Percentiles rank a stretch among this genome's conserved stretches.
phyloP scores from a whole-genome alignment of 441 rosid species.

The Oxalis stricta region DNA sequence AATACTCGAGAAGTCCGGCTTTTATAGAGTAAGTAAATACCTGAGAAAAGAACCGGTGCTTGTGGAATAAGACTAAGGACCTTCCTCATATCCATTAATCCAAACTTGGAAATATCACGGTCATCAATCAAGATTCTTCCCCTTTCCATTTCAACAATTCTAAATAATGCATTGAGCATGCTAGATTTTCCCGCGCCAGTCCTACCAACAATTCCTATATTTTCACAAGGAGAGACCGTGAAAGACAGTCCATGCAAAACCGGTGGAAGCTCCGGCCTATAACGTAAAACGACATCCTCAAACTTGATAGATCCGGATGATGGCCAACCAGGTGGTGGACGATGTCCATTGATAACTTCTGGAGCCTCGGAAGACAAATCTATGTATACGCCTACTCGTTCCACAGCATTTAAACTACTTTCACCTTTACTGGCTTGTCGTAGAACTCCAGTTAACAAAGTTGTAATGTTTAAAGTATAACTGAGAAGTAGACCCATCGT shows the following conservation, averaged over 20 bases:
- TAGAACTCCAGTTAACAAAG: conserved; percentile 59
- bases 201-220: conserved; percentile 89
- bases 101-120: conserved; percentile 58
- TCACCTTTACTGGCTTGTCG: conserved; percentile 89
- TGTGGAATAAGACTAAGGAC: conserved; percentile 93
- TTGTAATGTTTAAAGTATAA: conserved; percentile 73
- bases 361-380: conserved; percentile 89
- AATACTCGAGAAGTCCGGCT: too few species aligned
- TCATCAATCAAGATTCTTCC: conserved; percentile 76
- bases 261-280: conserved; percentile 82
- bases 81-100: conserved; percentile 74
- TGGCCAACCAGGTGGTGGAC: conserved; percentile 93
- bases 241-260: conserved; percentile 78
- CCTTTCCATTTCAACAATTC: conserved; percentile 77
- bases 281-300: conserved; percentile 76
- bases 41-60: conserved; percentile 92
- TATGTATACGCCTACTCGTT: conserved; percentile 71
- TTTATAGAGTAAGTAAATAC: conserved; percentile 23
- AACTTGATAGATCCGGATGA: conserved; percentile 77
- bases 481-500: conserved; percentile 93
- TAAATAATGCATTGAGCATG: conserved; percentile 80
- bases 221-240: conserved; percentile 57
- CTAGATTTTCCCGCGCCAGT: conserved; percentile 97
- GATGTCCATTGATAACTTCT: conserved; percentile 45
- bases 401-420: conserved; percentile 83